Percentiles rank a stretch among this genome's conserved stretches.
Conservation (phyloP, 2,329 filamentous ascomycete species). For the Microascus cirrosus region DNA sequence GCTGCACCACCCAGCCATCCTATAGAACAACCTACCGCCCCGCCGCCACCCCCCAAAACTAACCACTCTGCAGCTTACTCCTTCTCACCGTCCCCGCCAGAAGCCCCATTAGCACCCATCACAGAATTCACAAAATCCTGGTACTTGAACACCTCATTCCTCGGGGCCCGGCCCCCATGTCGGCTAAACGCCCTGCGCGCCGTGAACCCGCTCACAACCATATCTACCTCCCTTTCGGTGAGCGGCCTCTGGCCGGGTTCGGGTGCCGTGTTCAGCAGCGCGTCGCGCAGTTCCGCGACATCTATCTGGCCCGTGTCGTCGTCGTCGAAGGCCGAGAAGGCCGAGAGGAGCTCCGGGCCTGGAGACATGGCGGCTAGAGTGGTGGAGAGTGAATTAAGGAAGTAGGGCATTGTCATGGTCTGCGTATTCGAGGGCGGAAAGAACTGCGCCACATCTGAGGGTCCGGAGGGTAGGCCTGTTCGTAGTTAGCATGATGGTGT, state of each 20-base stretch:
- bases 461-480: conserved; percentile 60
- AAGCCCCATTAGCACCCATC: conserved; percentile 38
- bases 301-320: conserved; percentile 93
- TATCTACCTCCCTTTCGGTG: conserved; percentile 67
- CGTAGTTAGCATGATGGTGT: background rate
- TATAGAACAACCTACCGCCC: background rate
- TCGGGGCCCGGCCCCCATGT: conserved; percentile 22
- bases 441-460: conserved; percentile 65
- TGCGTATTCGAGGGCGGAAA: conserved; percentile 64
- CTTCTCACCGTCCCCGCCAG: background rate
- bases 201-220: conserved; percentile 77
- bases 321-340: conserved; percentile 90
- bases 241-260: conserved; percentile 58
- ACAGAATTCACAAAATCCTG: conserved; percentile 77
- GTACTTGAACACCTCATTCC: conserved; percentile 75
- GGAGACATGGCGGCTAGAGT: conserved; percentile 66
- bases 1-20: conserved; percentile 4
- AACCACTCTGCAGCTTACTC: background rate
- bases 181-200: conserved; percentile 74
- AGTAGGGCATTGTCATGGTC: conserved; percentile 73
- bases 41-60: background rate
- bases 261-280: conserved; percentile 69
- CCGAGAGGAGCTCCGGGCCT: conserved; percentile 70
- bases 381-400: conserved; percentile 70
- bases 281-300: conserved; percentile 68